phyloP scores from a whole-genome alignment of 805 yeast species.

The Spathaspora girioi region DNA sequence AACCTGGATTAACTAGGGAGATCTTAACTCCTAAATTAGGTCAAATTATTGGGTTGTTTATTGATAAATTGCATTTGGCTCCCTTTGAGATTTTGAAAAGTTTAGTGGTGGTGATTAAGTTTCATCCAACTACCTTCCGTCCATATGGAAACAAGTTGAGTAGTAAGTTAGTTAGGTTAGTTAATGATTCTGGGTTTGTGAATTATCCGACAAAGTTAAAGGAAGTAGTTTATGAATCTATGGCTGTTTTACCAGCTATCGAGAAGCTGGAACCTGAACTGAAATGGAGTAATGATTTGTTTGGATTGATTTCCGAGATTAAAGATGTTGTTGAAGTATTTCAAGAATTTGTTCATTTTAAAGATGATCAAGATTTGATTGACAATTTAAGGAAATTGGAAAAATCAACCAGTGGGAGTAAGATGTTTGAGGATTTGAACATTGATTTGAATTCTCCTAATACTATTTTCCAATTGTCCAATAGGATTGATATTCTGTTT shows the following conservation, averaged over 20 bases:
- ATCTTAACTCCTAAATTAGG: slow-evolving; percentile 76
- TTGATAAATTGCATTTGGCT: slow-evolving; percentile 34
- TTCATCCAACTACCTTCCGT: slow-evolving; percentile 76
- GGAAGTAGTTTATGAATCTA: slow-evolving; percentile 41
- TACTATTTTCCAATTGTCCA: slow-evolving; percentile 48
- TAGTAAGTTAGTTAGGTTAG: slow-evolving; percentile 33
- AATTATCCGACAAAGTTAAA: slow-evolving; percentile 40
- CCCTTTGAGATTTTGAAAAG: slow-evolving; percentile 33
- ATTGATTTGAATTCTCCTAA: slow-evolving; percentile 59
- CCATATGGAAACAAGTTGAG: slow-evolving; percentile 70
- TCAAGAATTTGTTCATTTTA: slow-evolving; percentile 53
- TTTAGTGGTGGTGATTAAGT: slow-evolving; percentile 38
- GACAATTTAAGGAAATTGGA: slow-evolving; percentile 36
- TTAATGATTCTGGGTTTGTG: slow-evolving; percentile 31
- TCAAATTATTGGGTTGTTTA: slow-evolving; percentile 49
- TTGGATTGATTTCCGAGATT: slow-evolving; percentile 48
- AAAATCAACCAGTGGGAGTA: slow-evolving; percentile 13
- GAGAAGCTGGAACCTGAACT: slow-evolving; percentile 50
- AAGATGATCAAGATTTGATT: slow-evolving; percentile 50
- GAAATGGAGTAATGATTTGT: slow-evolving; percentile 45
- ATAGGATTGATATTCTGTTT: slow-evolving; percentile 46
- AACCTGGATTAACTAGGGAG: slow-evolving; percentile 82
- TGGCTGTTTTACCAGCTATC: slow-evolving; percentile 54
- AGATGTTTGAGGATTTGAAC: slow-evolving; percentile 44
- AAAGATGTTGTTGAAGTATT: slow-evolving; percentile 55